phyloP scores from a whole-genome alignment of 164 flowering plant species.

The Amborella trichopoda region DNA sequence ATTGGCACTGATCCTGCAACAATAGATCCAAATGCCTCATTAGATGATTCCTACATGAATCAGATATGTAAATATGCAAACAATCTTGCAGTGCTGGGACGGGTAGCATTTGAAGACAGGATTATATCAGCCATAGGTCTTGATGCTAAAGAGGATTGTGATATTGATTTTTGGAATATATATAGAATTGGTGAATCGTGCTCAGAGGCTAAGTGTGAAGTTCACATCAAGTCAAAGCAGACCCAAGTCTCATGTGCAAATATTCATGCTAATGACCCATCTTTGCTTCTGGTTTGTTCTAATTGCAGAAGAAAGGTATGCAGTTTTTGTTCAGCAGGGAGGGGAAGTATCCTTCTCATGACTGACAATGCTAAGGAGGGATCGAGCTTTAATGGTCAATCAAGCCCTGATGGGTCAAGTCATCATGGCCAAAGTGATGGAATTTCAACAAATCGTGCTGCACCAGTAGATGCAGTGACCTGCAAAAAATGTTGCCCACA shows the following conservation, averaged over 20 bases:
- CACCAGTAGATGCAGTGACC: constrained; percentile 39
- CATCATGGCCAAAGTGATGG: constrained; percentile 43
- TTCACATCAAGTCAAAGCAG: constrained; percentile 16
- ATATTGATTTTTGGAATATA: constrained; percentile 87
- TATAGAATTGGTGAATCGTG: constrained; percentile 60
- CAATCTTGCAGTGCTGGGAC: constrained; percentile 74
- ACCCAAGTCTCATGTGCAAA: constrained; percentile 10
- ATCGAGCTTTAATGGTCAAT: constrained; percentile 23
- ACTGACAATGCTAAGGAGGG: constrained; percentile 31
- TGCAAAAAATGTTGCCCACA: constrained; percentile 73
- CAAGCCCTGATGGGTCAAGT: constrained; percentile 40
- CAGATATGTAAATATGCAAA: constrained; percentile 56
- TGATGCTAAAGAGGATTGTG: constrained; percentile 31
- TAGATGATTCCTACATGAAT: constrained; percentile 52
- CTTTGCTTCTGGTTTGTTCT: constrained; percentile 38
- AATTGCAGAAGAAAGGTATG: constrained; percentile 69
- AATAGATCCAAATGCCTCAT: constrained; percentile 69
- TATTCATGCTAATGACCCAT: constrained; percentile 23
- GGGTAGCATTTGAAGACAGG: constrained; percentile 73
- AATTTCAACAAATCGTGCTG: constrained; percentile 27
- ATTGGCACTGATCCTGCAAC: constrained; percentile 89
- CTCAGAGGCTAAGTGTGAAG: constrained; percentile 58
- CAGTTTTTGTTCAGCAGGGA: constrained; percentile 83
- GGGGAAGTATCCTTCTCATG: constrained; percentile 62
- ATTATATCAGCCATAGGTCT: constrained; percentile 64